Percentiles rank a stretch among this genome's conserved stretches.
Conservation (phyloP, 257 asterid genomes). For the Nicotiana undulata region DNA sequence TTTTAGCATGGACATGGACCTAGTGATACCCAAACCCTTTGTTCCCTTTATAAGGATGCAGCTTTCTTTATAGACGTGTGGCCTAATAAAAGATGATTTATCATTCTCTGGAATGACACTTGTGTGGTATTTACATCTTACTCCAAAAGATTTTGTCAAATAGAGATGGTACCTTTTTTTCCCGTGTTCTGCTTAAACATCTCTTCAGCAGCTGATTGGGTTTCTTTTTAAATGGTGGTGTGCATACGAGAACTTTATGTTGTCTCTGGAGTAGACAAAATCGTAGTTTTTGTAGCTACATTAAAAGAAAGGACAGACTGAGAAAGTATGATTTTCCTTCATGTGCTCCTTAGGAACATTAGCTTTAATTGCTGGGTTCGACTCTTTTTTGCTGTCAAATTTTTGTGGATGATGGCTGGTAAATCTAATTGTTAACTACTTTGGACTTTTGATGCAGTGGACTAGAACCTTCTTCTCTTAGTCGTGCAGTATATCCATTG, state of each 20-base stretch:
- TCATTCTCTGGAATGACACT: not conserved
- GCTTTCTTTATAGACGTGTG: not conserved
- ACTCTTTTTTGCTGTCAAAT: not conserved
- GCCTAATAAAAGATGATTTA: not conserved
- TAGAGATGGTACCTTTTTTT: not conserved
- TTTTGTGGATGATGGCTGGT: not conserved
- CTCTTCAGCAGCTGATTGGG: not conserved
- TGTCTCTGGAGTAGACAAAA: not conserved
- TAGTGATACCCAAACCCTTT: not conserved
- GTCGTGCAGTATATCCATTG: conserved; percentile 83
- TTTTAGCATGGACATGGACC: not conserved
- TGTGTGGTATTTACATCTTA: not conserved
- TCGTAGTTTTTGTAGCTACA: not conserved
- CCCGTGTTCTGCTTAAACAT: not conserved
- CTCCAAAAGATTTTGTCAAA: not conserved
- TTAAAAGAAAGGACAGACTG: not conserved
- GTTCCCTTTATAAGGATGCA: not conserved
- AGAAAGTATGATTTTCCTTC: not conserved
- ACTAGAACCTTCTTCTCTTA: conserved; percentile 81
- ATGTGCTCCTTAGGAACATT: not conserved
- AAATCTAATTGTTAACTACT: conserved; percentile 2
- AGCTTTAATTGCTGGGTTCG: not conserved
- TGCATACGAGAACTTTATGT: not conserved
- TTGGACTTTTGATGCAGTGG: conserved; percentile 61
- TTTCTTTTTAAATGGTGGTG: not conserved